Evolutionary conservation across 1,284 basidiomycete genomes (phyloP), one percentile per base, ranked within the genome.

Genomic region (Austroboletus niveus): DNA sequence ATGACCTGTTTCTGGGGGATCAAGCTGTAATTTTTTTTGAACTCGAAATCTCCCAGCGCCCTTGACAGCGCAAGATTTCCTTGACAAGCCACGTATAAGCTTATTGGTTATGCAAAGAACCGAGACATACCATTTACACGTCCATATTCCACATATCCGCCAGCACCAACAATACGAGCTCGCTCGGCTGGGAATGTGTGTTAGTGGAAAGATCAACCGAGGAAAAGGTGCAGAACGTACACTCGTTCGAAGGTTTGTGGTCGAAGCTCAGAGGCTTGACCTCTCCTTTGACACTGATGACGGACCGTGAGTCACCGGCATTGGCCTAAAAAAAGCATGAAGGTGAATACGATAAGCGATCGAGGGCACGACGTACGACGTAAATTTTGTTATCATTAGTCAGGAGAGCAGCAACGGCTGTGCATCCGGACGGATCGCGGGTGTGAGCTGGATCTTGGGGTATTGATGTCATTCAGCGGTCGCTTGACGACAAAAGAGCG

Each of bases 21-120:
- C 15, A 98, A 73, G 10, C 81, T 74, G 48, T 82, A 80, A 68
- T 95, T 96, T 73, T 96, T 94, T 80, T 99, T 99, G 80, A 98
- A 99, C 64, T 98, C 94, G 67, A 99, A 99, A 70, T 99, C 97
- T 51, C 97, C 97, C 29, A 99, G 79, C 2, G 97, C 97, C 61
- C 97, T 81, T 20, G 95, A 97, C 40, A 99, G 75, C 0, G 97
- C 96, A 51, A 99, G 84, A 68, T 99, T 99, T 57, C 97, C 94
- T 96, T 64, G 44, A 52, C 29, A 42, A 43, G 12, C 17, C 9
- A 3, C 27, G 39, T 10, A 35, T 55, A 5, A 30, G 12, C 14
- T n/a, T 40, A 24, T 22, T 22, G 39, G 17, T 29, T 29, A 7
- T 29, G 27, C 8, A 29, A 29, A 24, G 17, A n/a, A 12, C 20